Base-by-base conservation (phyloP, 2,329 filamentous ascomycete species). In the Plenodomus biglobosus region DNA sequence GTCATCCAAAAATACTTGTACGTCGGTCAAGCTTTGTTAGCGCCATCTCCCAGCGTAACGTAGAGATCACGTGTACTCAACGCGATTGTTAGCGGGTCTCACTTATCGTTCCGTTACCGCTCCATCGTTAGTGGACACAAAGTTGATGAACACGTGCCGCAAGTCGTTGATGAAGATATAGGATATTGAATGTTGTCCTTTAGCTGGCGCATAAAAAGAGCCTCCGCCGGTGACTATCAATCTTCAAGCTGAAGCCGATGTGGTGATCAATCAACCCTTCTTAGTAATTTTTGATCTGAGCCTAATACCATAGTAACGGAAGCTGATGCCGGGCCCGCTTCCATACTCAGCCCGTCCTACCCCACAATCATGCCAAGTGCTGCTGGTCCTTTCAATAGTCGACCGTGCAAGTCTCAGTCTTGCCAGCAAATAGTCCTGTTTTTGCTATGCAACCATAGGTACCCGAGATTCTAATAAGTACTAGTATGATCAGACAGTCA, bases 401-500 rank as follows among this genome's bases (percentile, higher is more conserved):
- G 22, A 24, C 10, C 10, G 22, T 24, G 22, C 10, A 10, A 24
- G 5, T 5, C 5, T 5, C 22, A 24, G 22, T 5, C 22, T 24
- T 38, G 40, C 47, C 38, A 18, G 27, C 15, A 32, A 43, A 35
- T 34, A 34, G 22, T 32, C n/a, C n/a, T n/a, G 24, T 27, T 16
- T 20, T 39, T 24, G 20, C 40, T 43, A 34, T 40, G 34, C 38
- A 32, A 42, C 38, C 36, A 46, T 44, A 48, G 56, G 53, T 45
- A 48, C 52, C 53, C 53, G 50, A 43, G 38, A n/a, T 38, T 20
- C 42, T 43, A 40, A 48, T 13, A 42, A 44, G 18, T 20, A n/a
- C 32, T 36, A 43, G 43, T 34, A 48, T 40, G 49, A 61, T 59
- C 50, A 41, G 32, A 52, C 27, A 44, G 40, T 45, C 47, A 40